Evolutionary conservation across 768 basidiomycete genomes (phyloP), one percentile per base, ranked within the genome.

Genomic region (Naganishia onofrii): DNA sequence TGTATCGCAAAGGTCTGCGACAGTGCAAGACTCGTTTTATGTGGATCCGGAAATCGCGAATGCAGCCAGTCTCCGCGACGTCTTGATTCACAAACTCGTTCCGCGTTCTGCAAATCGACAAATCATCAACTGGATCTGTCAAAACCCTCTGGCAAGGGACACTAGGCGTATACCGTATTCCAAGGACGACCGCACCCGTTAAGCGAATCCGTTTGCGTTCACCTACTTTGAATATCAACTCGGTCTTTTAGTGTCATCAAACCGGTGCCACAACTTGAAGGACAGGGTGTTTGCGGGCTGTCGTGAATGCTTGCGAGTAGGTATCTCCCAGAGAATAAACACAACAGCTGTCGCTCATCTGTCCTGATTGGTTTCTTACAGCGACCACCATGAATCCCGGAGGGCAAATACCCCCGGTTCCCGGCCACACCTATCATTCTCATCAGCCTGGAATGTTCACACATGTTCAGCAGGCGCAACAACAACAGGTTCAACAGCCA

Each of bases 291-390:
- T 34, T n/a, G 13, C 10, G 57, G 2, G n/a, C 26, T 21, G 21
- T 63, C 26, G 60, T 63, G 60, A 63, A 63, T 63, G 60, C 60
- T 63, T 21, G 60, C 60, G 46, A 28, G 60, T 42, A 7, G 23
- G 60, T 42, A 38, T 9, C 1, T 2, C 23, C 26, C 38, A 19
- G 46, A n/a, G n/a, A n/a, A n/a, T n/a, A n/a, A n/a, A n/a, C n/a
- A n/a, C 2, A 10, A 42, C 38, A 38, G 34, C 58, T 44, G 23
- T 13, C 23, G 10, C 56, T 32, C 56, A 58, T 38, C 57, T 31
- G 12, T 26, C 42, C 17, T 42, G n/a, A 26, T 63, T 23, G 12
- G 12, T 42, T 21, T 1, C 38, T 4, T 29, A 26, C 38, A 26
- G 36, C 60, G 26, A 17, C 60, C n/a, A 34, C 38, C 1, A 63